Evolutionary conservation across 2,329 filamentous ascomycete genomes (phyloP).

Genomic region (Alternaria alternata): DNA sequence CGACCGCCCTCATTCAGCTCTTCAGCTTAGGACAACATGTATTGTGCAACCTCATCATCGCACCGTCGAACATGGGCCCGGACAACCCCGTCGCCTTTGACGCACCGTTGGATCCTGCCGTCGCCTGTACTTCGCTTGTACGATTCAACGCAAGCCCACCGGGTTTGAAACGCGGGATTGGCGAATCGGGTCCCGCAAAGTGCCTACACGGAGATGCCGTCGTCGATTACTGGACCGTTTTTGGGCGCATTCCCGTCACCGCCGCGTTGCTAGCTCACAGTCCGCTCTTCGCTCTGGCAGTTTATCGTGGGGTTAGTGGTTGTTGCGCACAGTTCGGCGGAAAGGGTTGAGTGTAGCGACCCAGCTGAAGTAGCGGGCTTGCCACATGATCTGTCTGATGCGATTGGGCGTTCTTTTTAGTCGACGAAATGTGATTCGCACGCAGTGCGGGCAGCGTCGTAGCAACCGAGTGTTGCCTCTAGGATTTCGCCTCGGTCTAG

Average conservation of each 20-base stretch:
- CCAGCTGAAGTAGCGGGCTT: conserved; percentile 9
- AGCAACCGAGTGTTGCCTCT: neutral
- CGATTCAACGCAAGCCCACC: neutral
- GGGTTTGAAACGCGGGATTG: conserved; percentile 7
- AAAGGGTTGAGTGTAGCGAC: conserved; percentile 14
- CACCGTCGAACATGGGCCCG: conserved; percentile 5
- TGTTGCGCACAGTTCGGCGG: conserved; percentile 4
- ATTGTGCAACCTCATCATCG: conserved; percentile 5
- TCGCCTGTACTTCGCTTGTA: conserved; percentile 9
- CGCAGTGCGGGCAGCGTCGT: neutral
- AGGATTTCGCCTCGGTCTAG: conserved; percentile 8
- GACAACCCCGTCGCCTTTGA: conserved; percentile 2
- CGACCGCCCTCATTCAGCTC: conserved; percentile 1
- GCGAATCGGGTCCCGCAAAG: conserved; percentile 5
- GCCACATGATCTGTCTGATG: conserved; percentile 1
- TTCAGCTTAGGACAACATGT: neutral
- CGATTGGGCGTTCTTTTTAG: conserved; percentile 2
- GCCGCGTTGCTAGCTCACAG: neutral
- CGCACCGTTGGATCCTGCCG: conserved; percentile 6
- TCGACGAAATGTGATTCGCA: neutral
- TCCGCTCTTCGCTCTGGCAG: neutral
- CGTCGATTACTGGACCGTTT: conserved; percentile 5
- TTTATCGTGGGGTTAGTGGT: conserved; percentile 10
- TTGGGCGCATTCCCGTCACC: conserved; percentile 2
- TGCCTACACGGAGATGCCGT: conserved; percentile 8